phyloP scores from a whole-genome alignment of 768 basidiomycete genomes.

The Antrodiella citrinella region DNA sequence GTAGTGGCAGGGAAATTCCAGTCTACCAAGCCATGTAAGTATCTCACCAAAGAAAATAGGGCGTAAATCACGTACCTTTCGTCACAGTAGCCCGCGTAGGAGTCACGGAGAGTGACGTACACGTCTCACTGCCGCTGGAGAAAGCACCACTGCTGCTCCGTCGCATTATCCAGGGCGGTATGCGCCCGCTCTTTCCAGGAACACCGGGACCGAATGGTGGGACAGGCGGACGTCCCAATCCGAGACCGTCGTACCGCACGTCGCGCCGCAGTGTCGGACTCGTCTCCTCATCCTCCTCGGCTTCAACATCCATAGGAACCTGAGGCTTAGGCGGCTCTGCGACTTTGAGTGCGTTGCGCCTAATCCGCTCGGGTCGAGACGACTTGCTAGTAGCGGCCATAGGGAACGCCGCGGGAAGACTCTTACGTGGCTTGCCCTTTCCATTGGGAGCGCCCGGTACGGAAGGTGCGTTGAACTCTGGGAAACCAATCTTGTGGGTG shows the following conservation, averaged over 20 bases:
- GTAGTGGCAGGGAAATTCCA: constrained; percentile 44
- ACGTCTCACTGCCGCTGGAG: constrained; percentile 64
- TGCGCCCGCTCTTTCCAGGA: constrained; percentile 23
- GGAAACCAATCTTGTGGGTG: constrained; percentile 56
- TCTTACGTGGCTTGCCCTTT: constrained; percentile 56
- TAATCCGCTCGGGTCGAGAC: constrained; percentile 6
- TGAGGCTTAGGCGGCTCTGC: background rate
- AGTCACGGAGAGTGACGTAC: constrained; percentile 43
- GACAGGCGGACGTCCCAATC: constrained; percentile 51
- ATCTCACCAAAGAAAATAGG: background rate
- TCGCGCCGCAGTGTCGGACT: constrained; percentile 55
- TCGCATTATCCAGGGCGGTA: constrained; percentile 62
- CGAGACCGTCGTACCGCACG: constrained; percentile 52
- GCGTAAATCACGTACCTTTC: constrained; percentile 30
- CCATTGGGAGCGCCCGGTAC: constrained; percentile 22
- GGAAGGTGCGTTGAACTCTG: constrained; percentile 27
- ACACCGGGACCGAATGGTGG: constrained; percentile 14
- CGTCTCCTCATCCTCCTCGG: constrained; percentile 49
- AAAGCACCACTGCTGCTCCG: constrained; percentile 78
- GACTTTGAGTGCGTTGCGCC: constrained; percentile 7
- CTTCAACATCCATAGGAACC: constrained; percentile 34
- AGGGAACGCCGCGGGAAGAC: constrained; percentile 67
- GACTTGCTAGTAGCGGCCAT: constrained; percentile 28
- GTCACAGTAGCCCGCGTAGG: constrained; percentile 55
- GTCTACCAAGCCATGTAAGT: constrained; percentile 8